Base-by-base conservation (phyloP, 768 basidiomycete species). In the Phaeotremella fagi region DNA sequence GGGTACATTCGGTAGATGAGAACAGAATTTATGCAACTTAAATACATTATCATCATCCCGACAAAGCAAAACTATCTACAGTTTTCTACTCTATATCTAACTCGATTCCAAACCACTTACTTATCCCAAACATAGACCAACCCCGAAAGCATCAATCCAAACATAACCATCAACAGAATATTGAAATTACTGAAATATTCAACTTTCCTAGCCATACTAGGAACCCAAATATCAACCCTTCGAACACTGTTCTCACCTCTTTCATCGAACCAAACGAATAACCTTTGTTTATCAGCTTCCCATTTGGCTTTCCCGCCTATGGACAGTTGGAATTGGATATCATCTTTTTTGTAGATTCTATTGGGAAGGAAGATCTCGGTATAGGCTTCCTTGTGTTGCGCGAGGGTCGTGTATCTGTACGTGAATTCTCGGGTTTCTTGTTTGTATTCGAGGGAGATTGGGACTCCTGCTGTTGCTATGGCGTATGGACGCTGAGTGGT, bases 401-500 rank as follows among this genome's bases (percentile, higher is more conserved):
- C 23, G 12, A 57, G 48, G 3, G 59, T 54, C 6, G 29, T 33
- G 46, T 46, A 66, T 11, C 64, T 60, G 35, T 63, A 59, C 5
- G 63, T 57, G 54, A 66, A 71, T 0, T 42, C 27, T 20, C 48
- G 45, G 12, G 61, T 59, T 1, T 53, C 41, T 5, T 46, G n/a
- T 46, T 70, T 87, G 72, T 90, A 94, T 16, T 82, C 78, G 62
- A 85, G 85, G 4, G 75, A 75, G 7, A 85, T 67, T 0, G 91
- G 92, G 15, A 87, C 82, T 11, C 94, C 94, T 0, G 90, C 87
- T 0, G 85, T 87, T 71, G 92, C 94, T 46, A 89, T 83, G 1
- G 90, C 82, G 72, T 97, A 95, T 3, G 94, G 94, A 1, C 94
- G 83, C 77, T 78, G 48, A 0, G 24, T 4, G 18, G 22, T 12